These are phyloP conservation scores for Ochetophila trinervis DNA, from an alignment of 306 rosid genomes.

Conservation along the genomic window DNA sequence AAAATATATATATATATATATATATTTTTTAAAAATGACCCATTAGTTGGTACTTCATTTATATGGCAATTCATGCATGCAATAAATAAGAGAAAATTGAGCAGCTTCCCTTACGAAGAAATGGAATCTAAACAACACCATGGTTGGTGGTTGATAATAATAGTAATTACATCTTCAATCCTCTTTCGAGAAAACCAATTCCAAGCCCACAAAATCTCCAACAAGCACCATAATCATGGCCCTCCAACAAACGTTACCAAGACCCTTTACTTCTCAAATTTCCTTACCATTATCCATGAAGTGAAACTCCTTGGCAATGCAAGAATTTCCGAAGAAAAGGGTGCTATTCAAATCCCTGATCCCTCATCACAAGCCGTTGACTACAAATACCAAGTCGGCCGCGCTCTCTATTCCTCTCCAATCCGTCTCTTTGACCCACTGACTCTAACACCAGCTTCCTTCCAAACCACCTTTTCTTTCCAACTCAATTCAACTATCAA, in stretches of 20 bases:
- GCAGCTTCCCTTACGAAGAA: background rate
- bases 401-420: conserved; percentile 12
- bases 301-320: conserved; percentile 1
- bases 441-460: conserved; percentile 6
- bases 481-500: background rate
- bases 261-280: conserved; percentile 8
- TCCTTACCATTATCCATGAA: background rate
- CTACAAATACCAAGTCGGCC: conserved; percentile 1
- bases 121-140: background rate
- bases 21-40: too few species aligned
- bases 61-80: too few species aligned
- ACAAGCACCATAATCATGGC: background rate
- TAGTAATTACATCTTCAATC: background rate
- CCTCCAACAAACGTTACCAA: conserved; percentile 6
- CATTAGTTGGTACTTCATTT: too few species aligned
- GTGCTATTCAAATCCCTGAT: conserved; percentile 6
- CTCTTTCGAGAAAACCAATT: background rate
- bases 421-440: conserved; percentile 20
- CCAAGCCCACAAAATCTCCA: background rate
- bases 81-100: background rate
- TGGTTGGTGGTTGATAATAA: background rate
- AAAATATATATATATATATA: too few species aligned
- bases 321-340: background rate
- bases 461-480: conserved; percentile 20
- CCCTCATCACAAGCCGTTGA: conserved; percentile 2